Base-by-base conservation (phyloP, 345 rosid species). In the Gynandropsis gynandra region DNA sequence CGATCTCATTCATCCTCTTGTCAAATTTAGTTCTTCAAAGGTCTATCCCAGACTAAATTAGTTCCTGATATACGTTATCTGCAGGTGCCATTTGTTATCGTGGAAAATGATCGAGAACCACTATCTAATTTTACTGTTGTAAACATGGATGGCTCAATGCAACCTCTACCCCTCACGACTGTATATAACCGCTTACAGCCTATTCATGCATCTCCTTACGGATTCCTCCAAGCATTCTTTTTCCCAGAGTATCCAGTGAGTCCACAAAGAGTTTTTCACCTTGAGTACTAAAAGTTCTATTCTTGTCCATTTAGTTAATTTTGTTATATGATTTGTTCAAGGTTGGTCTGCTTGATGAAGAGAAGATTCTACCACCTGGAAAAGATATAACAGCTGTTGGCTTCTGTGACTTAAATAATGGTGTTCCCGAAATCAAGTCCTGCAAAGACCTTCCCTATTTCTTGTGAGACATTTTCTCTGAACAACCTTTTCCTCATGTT, bases 381-480 rank as follows among this genome's bases (percentile, higher is more conserved):
- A 78, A 77, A 66, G 71, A 68, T 12, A 56, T 77, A 14, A 73
- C 53, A 50, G 87, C 75, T 15, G 72, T 78, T 62, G 95, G 95
- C 18, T 52, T 71, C 32, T 78, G 74, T 55, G 18, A 43, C 56
- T 67, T 59, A 10, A 52, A 33, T 6, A 49, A 75, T 57, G 95
- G 94, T 67, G 68, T 74, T 61, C 89, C 76, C 41, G 88, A 87
- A 75, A 80, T 87, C 64, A 79, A 74, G 58, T 76, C 96, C n/a
- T 80, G 84, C 90, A 65, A 69, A 59, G 85, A 85, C 59, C 95
- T 92, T 64, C 98, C 95, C 10, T 92, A 77, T 63, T 87, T 92
- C 66, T 80, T 92, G 98, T 92, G 66, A 85, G 92, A 47, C 29
- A 64, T 14, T 56, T 62, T 45, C 15, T 61, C 31, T 36, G 18